Evolutionary conservation across 306 rosid species (phyloP).

Genomic region (Prunus persica): Prunus_persica_NCBIv2 NC_034016.1:21337001-21337500

Average conservation of each 20-base stretch:
- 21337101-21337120: conserved; percentile 20
- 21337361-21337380: conserved; percentile 44
- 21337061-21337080: background rate
- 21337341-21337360: background rate
- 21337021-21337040: background rate
- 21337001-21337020: background rate
- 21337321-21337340: background rate
- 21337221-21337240: background rate
- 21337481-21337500: conserved; percentile 41
- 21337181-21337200: background rate
- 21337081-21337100: conserved; percentile 16
- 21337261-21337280: background rate
- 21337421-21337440: conserved; percentile 11
- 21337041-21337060: background rate
- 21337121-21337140: conserved; percentile 13
- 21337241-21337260: conserved; percentile 2
- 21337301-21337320: background rate
- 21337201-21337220: background rate
- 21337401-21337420: conserved; percentile 9
- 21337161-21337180: background rate
- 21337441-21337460: conserved; percentile 50
- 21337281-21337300: background rate
- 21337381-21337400: conserved; percentile 16
- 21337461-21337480: conserved; percentile 64
- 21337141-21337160: conserved; percentile 15